These are phyloP conservation scores for Pleurotus djamor DNA, from an alignment of 768 basidiomycete species.

Conservation along the genomic window DNA sequence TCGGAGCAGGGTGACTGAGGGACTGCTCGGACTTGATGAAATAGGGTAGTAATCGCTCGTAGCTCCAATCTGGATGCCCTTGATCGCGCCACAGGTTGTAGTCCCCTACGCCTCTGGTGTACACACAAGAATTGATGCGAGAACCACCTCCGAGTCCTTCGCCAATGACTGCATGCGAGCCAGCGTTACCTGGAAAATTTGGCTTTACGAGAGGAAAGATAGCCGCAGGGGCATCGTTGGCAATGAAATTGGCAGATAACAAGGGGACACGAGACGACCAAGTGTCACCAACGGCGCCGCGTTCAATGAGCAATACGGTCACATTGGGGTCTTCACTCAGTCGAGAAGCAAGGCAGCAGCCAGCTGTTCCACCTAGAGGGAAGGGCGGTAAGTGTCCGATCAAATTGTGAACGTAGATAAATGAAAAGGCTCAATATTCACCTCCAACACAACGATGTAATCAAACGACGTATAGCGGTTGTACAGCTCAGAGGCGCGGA, in stretches of 20 bases:
- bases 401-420: too few relatives aligned
- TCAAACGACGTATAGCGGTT: not conserved
- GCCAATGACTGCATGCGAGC: not conserved
- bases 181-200: not conserved
- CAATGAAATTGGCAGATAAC: not conserved
- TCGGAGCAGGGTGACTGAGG: not conserved
- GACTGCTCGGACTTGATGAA: not conserved
- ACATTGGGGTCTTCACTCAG: conserved; percentile 10
- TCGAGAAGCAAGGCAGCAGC: conserved; percentile 11
- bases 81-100: not conserved
- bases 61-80: not conserved
- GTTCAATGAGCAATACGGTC: conserved; percentile 10
- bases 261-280: not conserved
- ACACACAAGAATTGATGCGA: not conserved
- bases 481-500: not conserved
- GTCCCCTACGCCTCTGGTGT: not conserved
- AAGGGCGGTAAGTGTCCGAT: too few relatives aligned
- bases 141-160: not conserved
- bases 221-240: not conserved
- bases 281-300: not conserved
- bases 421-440: not conserved
- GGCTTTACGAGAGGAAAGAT: not conserved
- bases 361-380: conserved; percentile 7
- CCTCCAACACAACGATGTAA: not conserved
- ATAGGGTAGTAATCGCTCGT: not conserved